phyloP scores from a whole-genome alignment of 1,284 basidiomycete species.

The Ustilago curta region DNA sequence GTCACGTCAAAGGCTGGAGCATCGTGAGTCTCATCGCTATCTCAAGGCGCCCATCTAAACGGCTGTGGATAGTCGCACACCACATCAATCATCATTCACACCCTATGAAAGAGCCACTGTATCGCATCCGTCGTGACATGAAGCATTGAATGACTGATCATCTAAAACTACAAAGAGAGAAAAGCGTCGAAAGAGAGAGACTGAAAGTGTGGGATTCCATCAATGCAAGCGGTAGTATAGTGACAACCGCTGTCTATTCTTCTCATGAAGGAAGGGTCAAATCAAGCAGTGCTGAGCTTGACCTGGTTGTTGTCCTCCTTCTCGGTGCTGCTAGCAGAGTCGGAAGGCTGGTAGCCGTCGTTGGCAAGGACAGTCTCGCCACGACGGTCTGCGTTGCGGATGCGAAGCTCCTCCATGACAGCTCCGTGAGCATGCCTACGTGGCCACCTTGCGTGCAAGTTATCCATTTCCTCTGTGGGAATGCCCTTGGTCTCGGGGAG shows the following conservation, averaged over 20 bases:
- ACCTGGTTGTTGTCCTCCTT: conserved; percentile 31
- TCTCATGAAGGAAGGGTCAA: background rate
- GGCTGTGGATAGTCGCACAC: no score
- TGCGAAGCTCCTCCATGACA: conserved; percentile 36
- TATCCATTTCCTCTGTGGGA: conserved; percentile 78
- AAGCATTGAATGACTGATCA: background rate
- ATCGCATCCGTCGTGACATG: conserved; percentile 1
- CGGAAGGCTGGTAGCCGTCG: conserved; percentile 3
- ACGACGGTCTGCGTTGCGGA: conserved; percentile 15
- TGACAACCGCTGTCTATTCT: background rate
- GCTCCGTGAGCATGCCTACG: conserved; percentile 22
- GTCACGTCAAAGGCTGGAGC: no score
- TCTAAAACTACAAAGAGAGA: conserved; percentile 13
- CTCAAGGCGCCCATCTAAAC: no score
- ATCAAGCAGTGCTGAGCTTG: conserved; percentile 31
- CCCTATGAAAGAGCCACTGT: background rate
- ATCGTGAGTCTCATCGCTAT: no score
- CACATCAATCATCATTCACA: no score
- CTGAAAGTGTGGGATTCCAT: background rate
- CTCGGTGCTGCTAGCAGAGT: conserved; percentile 12
- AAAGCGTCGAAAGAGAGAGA: background rate
- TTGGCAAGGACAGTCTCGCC: conserved; percentile 20
- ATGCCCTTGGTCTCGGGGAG: conserved; percentile 82
- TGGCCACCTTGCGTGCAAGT: conserved; percentile 33
- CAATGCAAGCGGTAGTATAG: background rate